Conservation (phyloP, 2,329 filamentous ascomycete genomes). For the Mariannaea elegans region DNA sequence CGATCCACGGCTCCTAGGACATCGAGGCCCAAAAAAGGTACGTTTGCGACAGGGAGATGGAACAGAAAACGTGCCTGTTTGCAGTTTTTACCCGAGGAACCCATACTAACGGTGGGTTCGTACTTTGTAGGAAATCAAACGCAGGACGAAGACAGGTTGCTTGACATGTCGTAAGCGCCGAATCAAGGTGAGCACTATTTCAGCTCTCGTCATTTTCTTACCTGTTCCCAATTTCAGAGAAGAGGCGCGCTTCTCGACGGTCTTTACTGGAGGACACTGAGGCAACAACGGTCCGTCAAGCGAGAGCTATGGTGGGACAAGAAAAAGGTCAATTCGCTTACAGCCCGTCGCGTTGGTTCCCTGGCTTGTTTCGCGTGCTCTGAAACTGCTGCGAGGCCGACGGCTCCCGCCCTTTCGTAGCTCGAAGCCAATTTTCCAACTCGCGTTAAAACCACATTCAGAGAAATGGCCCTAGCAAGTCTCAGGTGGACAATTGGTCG, state of each 20-base stretch:
- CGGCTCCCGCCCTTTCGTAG: conserved; percentile 35
- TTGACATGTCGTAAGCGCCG: conserved; percentile 69
- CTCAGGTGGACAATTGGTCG: conserved; percentile 16
- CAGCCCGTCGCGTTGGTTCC: conserved; percentile 28
- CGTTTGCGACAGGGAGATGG: conserved; percentile 28
- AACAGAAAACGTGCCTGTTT: not conserved
- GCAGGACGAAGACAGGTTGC: conserved; percentile 70
- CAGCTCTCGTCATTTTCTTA: conserved; percentile 25
- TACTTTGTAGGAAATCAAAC: conserved; percentile 65
- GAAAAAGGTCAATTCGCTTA: conserved; percentile 26
- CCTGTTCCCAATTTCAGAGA: conserved; percentile 16
- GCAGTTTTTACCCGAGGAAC: not conserved
- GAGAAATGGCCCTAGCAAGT: conserved; percentile 21
- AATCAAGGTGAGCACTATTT: conserved; percentile 63
- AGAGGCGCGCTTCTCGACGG: conserved; percentile 22
- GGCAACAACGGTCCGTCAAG: conserved; percentile 22
- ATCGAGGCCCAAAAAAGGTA: conserved; percentile 67
- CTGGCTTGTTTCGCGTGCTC: conserved; percentile 28
- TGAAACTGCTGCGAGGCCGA: conserved; percentile 31
- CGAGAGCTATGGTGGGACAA: conserved; percentile 23
- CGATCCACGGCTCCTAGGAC: conserved; percentile 58
- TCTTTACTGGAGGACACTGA: conserved; percentile 21
- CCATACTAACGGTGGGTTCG: conserved; percentile 25
- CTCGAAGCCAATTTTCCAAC: conserved; percentile 24
- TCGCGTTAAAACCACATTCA: conserved; percentile 31